Evolutionary conservation across 345 rosid genomes (phyloP).

Genomic region (Hibiscus syriacus): DNA sequence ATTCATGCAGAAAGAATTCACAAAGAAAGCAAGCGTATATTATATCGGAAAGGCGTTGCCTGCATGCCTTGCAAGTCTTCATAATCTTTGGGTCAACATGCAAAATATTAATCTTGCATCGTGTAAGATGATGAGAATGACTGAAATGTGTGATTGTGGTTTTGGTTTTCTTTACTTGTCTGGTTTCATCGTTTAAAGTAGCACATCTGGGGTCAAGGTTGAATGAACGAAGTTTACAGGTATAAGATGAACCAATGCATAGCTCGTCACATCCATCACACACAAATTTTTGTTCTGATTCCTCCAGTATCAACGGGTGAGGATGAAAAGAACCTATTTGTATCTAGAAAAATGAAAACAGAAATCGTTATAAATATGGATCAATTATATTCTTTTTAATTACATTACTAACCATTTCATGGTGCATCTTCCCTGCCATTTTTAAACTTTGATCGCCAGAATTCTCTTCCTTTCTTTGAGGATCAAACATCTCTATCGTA

Average conservation of each 20-base stretch:
- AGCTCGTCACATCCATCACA: background rate
- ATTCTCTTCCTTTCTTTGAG: too few relatives aligned
- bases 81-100: fast-evolving
- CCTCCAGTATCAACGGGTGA: background rate
- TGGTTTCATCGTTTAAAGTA: background rate
- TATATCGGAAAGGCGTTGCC: background rate
- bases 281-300: background rate
- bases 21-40: background rate
- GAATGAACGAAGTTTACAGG: background rate
- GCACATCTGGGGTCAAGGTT: background rate
- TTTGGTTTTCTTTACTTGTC: too few relatives aligned
- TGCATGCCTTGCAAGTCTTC: background rate
- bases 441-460: background rate
- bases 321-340: background rate
- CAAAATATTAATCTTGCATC: background rate
- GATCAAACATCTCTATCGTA: too few relatives aligned
- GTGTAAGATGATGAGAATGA: background rate
- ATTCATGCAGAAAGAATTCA: background rate
- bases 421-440: background rate
- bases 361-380: background rate
- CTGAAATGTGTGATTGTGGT: background rate
- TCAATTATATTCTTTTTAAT: background rate
- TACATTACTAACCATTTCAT: background rate
- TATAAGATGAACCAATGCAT: background rate
- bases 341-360: background rate